Evolutionary conservation across 805 yeast species (phyloP), one percentile per base, ranked within the genome.

Genomic region (Citeromyces matritensis): DNA sequence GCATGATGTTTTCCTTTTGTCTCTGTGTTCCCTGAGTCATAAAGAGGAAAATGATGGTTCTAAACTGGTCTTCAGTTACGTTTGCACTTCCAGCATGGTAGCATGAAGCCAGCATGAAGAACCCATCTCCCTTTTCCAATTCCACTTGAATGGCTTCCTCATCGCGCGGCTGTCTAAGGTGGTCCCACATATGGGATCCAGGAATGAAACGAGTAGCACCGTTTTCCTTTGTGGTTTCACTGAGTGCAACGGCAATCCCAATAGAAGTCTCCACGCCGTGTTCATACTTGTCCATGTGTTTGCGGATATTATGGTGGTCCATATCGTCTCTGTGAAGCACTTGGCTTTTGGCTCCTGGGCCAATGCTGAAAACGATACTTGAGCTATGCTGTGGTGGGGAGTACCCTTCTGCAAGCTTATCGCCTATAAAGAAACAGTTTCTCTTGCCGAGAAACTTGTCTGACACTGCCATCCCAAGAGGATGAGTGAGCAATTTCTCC

Each of bases 151-250:
- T 31, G 26, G 41, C 44, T 26, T 40, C 42, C 8, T 36, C 36
- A 9, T 43, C 39, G 15, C 40, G 33, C 14, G 48, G 51, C 26
- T 40, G 33, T 26, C 48, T 39, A 21, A 37, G 39, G 31, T 39
- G 47, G 33, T 48, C 54, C 54, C 54, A 50, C 24, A 44, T 37
- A 35, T 52, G 58, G n/a, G 57, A 51, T 5, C 57, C 57, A 3
- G 53, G 47, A 24, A 52, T 44, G 29, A 48, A 47, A 30, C 54
- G 38, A 3, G 55, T 50, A 12, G 51, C 53, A 3, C 53, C 55
- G 36, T 49, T 50, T 12, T 29, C 42, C 27, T 39, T 45, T 15
- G 41, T 44, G 11, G 43, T 35, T 24, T 31, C 31, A 14, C 40
- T 36, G 27, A 44, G 38, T 4, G 41, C 49, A 6, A 47, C 38